A percentile compares a stretch with the other conserved stretches of the same genome.
Conservation (phyloP, 1,284 basidiomycete species). For the Fomitopsis pinicola region DNA sequence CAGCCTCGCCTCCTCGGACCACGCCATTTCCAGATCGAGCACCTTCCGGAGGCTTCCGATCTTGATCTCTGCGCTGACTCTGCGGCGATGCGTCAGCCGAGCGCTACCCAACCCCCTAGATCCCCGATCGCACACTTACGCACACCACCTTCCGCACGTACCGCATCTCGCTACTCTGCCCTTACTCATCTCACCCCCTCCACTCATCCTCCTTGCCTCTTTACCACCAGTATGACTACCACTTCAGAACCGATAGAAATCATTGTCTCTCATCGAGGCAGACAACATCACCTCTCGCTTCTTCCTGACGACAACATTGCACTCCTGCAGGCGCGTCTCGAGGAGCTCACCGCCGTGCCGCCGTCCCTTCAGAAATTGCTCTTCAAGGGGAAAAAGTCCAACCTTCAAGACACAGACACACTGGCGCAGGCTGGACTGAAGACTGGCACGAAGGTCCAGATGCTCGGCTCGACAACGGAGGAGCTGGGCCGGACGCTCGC, state of each 20-base stretch:
- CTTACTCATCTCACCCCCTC: not conserved
- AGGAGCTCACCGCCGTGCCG: slow-evolving; percentile 62
- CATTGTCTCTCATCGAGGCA: slow-evolving; percentile 45
- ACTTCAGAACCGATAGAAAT: slow-evolving; percentile 10
- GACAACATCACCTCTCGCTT: slow-evolving; percentile 39
- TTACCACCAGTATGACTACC: not conserved
- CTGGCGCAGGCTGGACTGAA: slow-evolving; percentile 52
- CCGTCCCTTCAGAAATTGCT: slow-evolving; percentile 63
- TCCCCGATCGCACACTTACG: not conserved
- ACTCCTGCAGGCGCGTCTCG: slow-evolving; percentile 44
- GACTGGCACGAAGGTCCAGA: slow-evolving; percentile 58
- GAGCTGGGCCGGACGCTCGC: slow-evolving; percentile 52
- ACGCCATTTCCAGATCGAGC: not conserved
- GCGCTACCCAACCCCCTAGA: not conserved
- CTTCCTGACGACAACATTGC: slow-evolving; percentile 42
- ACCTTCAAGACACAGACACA: slow-evolving; percentile 30
- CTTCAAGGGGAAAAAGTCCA: slow-evolving; percentile 61
- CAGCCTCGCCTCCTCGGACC: not conserved
- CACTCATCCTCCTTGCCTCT: not conserved
- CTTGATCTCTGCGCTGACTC: not conserved
- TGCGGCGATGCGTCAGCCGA: not conserved
- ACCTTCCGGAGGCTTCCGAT: not conserved
- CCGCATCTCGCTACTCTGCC: not conserved
- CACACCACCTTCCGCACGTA: not conserved
- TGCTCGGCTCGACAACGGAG: slow-evolving; percentile 58